Percentiles rank a stretch among this genome's conserved stretches.
phyloP scores from a whole-genome alignment of 257 asterid species.

The Salvia miltiorrhiza region DNA sequence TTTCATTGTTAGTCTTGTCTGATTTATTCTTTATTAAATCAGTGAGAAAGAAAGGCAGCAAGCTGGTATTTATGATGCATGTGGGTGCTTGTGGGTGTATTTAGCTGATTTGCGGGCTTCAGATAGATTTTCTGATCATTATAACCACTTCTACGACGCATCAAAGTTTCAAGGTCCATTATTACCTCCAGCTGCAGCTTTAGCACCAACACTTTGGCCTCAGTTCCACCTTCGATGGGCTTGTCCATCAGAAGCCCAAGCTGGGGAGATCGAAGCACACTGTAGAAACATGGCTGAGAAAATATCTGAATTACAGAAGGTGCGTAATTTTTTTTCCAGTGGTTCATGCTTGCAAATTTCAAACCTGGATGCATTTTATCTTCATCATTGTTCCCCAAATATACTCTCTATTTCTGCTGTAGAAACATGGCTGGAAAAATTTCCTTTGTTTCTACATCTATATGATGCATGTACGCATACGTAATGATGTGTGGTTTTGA shows the following conservation, averaged over 20 bases:
- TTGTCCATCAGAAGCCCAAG: constrained; percentile 88
- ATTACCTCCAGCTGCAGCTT: constrained; percentile 97
- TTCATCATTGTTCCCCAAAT: background rate
- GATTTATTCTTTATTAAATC: constrained; percentile 15
- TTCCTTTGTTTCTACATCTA: background rate
- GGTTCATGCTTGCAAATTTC: background rate
- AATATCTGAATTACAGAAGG: constrained; percentile 73
- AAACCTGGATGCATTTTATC: background rate
- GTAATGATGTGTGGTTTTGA: background rate
- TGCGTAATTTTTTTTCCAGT: constrained; percentile 18
- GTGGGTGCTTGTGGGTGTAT: constrained; percentile 90
- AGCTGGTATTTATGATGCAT: constrained; percentile 73
- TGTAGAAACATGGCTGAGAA: constrained; percentile 66
- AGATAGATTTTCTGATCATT: constrained; percentile 69
- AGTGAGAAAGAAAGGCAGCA: constrained; percentile 96
- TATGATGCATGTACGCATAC: background rate
- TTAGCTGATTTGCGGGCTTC: constrained; percentile 74
- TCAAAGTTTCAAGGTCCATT: constrained; percentile 62
- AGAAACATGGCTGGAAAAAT: too few species aligned
- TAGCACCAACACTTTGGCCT: constrained; percentile 98
- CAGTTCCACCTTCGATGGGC: constrained; percentile 99
- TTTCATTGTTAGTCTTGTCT: background rate
- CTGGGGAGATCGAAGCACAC: constrained; percentile 83
- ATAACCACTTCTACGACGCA: constrained; percentile 80
- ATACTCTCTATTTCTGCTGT: background rate